Percentiles rank a stretch among this genome's conserved stretches.
These are phyloP conservation scores for Acidomyces sp. DNA, from an alignment of 495 filamentous ascomycete genomes.

Conservation along the genomic window DNA sequence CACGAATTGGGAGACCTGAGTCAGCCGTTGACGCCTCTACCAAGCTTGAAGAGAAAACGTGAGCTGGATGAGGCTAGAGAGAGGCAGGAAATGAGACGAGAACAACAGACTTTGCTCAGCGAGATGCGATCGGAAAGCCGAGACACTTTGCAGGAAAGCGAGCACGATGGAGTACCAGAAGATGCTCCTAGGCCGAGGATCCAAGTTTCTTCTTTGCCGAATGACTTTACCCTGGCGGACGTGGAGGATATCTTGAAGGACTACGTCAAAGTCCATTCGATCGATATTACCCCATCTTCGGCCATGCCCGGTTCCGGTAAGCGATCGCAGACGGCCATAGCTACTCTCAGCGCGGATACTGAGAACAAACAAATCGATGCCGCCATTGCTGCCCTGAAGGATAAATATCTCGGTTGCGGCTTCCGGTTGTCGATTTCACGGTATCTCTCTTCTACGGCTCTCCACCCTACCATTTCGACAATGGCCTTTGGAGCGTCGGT, in stretches of 20 bases:
- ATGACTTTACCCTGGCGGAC: constrained; percentile 53
- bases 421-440: constrained; percentile 71
- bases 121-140: constrained; percentile 38
- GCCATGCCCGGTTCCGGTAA: constrained; percentile 51
- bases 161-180: constrained; percentile 38
- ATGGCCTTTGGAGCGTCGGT: constrained; percentile 37
- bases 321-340: constrained; percentile 69
- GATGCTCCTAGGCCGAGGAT: constrained; percentile 80
- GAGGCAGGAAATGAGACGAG: constrained; percentile 24
- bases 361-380: constrained; percentile 74
- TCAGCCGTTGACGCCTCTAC: constrained; percentile 39
- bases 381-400: constrained; percentile 63
- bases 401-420: constrained; percentile 75
- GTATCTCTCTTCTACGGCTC: constrained; percentile 72
- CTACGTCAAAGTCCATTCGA: constrained; percentile 58
- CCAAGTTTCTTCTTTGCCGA: constrained; percentile 51
- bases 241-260: constrained; percentile 62
- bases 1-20: constrained; percentile 71
- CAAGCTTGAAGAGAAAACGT: constrained; percentile 32
- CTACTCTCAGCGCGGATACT: constrained; percentile 73
- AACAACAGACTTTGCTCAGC: constrained; percentile 35
- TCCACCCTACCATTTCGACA: constrained; percentile 39
- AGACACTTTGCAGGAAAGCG: constrained; percentile 22
- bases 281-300: constrained; percentile 56
- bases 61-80: constrained; percentile 38